Evolutionary conservation across 2,329 filamentous ascomycete genomes (phyloP).

Genomic region (Colletotrichum sp.): DNA sequence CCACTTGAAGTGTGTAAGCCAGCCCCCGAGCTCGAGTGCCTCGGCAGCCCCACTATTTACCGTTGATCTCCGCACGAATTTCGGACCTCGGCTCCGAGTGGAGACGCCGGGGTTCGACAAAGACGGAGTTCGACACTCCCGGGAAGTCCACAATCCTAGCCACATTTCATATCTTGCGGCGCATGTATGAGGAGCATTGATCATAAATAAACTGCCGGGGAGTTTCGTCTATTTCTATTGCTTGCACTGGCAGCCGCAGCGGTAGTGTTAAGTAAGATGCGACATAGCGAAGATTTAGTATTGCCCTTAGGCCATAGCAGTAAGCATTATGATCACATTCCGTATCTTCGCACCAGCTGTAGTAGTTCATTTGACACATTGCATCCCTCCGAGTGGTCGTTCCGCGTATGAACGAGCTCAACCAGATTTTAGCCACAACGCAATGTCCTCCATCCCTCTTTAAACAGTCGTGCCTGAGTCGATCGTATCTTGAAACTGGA

Average conservation of each 20-base stretch:
- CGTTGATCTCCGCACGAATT: neutral
- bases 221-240: accelerated
- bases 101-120: neutral
- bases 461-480: neutral
- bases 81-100: neutral
- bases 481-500: neutral
- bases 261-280: neutral
- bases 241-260: neutral
- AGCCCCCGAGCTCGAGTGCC: neutral
- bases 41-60: neutral
- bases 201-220: accelerated
- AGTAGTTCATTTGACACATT: neutral
- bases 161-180: neutral
- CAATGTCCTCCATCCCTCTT: neutral
- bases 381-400: neutral
- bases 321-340: neutral
- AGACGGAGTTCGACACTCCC: neutral
- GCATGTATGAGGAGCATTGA: neutral
- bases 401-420: neutral
- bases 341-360: neutral
- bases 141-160: neutral
- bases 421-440: neutral
- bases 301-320: accelerated
- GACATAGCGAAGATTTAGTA: neutral
- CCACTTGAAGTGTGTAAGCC: neutral